Percentiles rank a stretch among this genome's conserved stretches.
Evolutionary conservation across 805 yeast genomes (phyloP).

Genomic region (Yamadazyma insecticola): DNA sequence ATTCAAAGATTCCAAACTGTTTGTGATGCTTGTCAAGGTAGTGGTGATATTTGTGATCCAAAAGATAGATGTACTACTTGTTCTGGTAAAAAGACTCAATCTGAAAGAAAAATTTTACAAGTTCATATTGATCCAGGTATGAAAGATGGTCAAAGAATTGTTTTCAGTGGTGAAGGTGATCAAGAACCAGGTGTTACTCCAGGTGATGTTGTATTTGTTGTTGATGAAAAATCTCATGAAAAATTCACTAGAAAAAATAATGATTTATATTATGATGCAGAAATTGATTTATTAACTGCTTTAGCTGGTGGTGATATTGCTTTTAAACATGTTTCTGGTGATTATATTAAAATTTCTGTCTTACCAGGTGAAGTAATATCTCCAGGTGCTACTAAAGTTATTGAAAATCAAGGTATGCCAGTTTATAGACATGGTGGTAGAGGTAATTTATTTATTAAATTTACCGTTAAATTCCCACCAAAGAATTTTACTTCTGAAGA

Average conservation of each 20-base stretch:
- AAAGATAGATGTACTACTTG: slow-evolving; percentile 87
- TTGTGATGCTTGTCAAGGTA: slow-evolving; percentile 89
- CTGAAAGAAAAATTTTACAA: slow-evolving; percentile 88
- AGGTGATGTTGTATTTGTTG: slow-evolving; percentile 92
- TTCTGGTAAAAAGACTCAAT: slow-evolving; percentile 80
- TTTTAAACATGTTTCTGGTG: slow-evolving; percentile 87
- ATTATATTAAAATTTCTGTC: slow-evolving; percentile 75
- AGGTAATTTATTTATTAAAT: slow-evolving; percentile 85
- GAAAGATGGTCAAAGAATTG: slow-evolving; percentile 88
- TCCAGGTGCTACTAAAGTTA: slow-evolving; percentile 76
- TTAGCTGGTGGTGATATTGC: slow-evolving; percentile 93
- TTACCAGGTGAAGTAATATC: slow-evolving; percentile 90
- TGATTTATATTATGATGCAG: slow-evolving; percentile 79
- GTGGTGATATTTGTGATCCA: slow-evolving; percentile 82
- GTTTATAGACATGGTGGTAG: slow-evolving; percentile 78
- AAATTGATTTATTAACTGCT: slow-evolving; percentile 89
- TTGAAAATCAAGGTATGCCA: slow-evolving; percentile 98
- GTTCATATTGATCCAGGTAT: slow-evolving; percentile 97
- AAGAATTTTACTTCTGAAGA: slow-evolving; percentile 71
- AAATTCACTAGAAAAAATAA: slow-evolving; percentile 83
- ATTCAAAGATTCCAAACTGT: slow-evolving; percentile 95
- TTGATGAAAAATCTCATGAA: slow-evolving; percentile 86
- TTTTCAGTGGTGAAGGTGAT: slow-evolving; percentile 94
- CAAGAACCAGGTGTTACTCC: slow-evolving; percentile 93
- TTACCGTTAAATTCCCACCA: slow-evolving; percentile 84